Evolutionary conservation across 2,329 filamentous ascomycete genomes (phyloP).

Genomic region (Passalora sequoiae): DNA sequence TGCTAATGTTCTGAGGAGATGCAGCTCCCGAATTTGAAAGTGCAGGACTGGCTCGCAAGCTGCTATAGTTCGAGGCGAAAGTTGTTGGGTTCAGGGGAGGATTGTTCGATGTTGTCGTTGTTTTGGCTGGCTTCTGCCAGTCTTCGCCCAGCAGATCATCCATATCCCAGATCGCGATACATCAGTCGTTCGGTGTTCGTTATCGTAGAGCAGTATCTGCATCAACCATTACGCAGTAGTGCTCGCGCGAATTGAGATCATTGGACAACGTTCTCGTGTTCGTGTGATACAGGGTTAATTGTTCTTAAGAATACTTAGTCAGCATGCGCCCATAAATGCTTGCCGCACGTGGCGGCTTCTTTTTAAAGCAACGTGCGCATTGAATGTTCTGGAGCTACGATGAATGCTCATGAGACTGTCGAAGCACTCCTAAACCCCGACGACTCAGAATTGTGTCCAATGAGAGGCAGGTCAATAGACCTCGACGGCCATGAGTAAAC

Average conservation of each 20-base stretch:
- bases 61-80: constrained; percentile 30
- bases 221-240: neutral
- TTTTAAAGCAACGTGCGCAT: too few relatives aligned
- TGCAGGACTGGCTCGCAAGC: constrained; percentile 36
- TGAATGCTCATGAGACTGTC: too few relatives aligned
- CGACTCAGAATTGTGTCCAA: too few relatives aligned
- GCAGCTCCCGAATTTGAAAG: constrained; percentile 35
- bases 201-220: neutral
- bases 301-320: too few relatives aligned
- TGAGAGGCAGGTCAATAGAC: too few relatives aligned
- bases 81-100: constrained; percentile 21
- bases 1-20: constrained; percentile 28
- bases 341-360: too few relatives aligned
- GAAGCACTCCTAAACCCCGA: too few relatives aligned
- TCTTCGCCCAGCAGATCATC: constrained; percentile 48
- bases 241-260: neutral
- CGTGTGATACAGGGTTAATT: too few relatives aligned
- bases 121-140: constrained; percentile 37
- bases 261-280: neutral
- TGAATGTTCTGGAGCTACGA: too few relatives aligned
- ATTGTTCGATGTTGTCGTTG: constrained; percentile 15
- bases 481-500: too few relatives aligned
- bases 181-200: neutral
- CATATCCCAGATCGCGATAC: constrained; percentile 33
- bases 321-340: too few relatives aligned